Base-by-base conservation (phyloP, 1,284 basidiomycete species). In the Peniophora sp. region DNA sequence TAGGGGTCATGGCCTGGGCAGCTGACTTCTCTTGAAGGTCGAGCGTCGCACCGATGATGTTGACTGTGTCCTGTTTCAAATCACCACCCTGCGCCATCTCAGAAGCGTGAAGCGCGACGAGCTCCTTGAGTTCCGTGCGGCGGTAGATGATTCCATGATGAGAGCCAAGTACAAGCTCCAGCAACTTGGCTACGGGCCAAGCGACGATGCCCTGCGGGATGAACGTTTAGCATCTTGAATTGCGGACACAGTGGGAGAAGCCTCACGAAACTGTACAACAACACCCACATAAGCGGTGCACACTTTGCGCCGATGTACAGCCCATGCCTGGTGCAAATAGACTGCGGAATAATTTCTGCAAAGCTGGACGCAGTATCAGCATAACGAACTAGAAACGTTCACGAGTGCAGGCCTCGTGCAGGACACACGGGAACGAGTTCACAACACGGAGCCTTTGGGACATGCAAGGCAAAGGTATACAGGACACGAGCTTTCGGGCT, bases 271-370 rank as follows among this genome's bases (percentile, higher is more conserved):
- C 75, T 63, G 64, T 81, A 85, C 47, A 93, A 86, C 42, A 93
- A 67, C 22, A 75, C 64, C 37, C 75, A 79, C 1, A 92, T 89
- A 54, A 91, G 74, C 0, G 85, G 82, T 0, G 91, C 92, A 74
- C 92, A 92, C 58, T 88, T 89, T 1, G 94, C 94, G 24, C 94
- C 95, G 49, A 97, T 84, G 53, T 87, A 86, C 2, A 97, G 77
- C 22, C 95, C 95, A 72, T 96, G 89, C 15, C 94, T 83, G 12
- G 93, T 95, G 65, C 92, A 97, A 6, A 95, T 70, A 2, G 86
- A 89, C 68, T 92, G 83, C 0, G 94, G 94, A 53, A 97, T 97
- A 58, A 97, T 90, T 69, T 97, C 93, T 47, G 88, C 72, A 63
- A 92, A 92, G 55, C 90, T 89, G 58, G 24, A 47, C 8, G 37